These are phyloP conservation scores for Populus tomentosa DNA, from an alignment of 441 rosid species.

Conservation along the genomic window DNA sequence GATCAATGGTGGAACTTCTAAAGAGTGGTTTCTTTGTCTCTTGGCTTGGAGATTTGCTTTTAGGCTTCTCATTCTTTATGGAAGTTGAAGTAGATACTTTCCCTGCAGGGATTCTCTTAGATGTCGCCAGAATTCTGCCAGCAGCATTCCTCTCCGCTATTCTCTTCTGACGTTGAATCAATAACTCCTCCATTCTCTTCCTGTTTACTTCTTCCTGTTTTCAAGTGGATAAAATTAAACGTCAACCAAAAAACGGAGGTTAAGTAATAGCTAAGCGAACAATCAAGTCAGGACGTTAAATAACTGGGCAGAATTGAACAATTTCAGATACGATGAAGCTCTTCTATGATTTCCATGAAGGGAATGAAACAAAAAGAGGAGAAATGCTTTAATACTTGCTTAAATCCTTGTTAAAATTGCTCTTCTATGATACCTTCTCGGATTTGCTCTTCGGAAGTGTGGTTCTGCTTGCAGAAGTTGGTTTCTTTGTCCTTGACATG, in stretches of 20 bases:
- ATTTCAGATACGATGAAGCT: neutral
- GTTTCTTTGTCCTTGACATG: constrained; percentile 48
- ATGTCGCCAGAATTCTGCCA: constrained; percentile 26
- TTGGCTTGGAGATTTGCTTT: constrained; percentile 29
- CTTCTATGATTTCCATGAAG: neutral
- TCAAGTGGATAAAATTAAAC: constrained; percentile 5
- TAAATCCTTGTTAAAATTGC: neutral
- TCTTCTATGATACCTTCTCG: constrained; percentile 43
- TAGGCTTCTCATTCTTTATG: constrained; percentile 35
- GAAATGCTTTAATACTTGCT: neutral
- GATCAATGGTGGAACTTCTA: constrained; percentile 82
- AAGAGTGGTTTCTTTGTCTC: constrained; percentile 53
- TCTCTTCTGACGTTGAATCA: constrained; percentile 79
- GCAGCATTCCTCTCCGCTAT: constrained; percentile 76
- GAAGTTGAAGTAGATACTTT: constrained; percentile 27
- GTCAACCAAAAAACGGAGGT: neutral
- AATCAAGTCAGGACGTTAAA: neutral
- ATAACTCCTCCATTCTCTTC: constrained; percentile 72
- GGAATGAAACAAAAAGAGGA: neutral
- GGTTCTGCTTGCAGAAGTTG: constrained; percentile 56
- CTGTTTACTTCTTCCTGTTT: constrained; percentile 76
- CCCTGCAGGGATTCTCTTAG: constrained; percentile 37
- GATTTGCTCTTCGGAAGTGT: constrained; percentile 49
- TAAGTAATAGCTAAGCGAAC: neutral
- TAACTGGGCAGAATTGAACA: neutral